Evolutionary conservation across 148 eudicot genomes (phyloP).

Genomic region (Heliamphora exappendiculata): DNA sequence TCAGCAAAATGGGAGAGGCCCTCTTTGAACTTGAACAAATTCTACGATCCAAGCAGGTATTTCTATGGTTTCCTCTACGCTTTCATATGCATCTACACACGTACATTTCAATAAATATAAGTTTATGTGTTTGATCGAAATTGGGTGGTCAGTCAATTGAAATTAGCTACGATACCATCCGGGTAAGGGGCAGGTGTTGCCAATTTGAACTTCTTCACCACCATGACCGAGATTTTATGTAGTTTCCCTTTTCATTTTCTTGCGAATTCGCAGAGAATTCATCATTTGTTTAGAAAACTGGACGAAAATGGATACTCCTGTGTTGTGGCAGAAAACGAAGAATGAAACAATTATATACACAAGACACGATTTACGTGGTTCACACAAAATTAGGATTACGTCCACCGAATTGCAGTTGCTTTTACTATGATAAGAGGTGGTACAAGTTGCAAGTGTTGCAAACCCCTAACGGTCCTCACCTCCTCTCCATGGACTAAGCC

Average conservation of each 20-base stretch:
- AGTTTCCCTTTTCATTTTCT: not conserved
- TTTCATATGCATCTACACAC: not conserved
- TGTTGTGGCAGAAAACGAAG: no score
- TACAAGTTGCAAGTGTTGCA: no score
- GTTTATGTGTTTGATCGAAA: not conserved
- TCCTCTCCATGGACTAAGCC: no score
- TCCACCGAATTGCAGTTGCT: no score
- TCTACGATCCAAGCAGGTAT: conserved; percentile 21
- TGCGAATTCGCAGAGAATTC: not conserved
- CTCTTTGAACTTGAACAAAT: conserved; percentile 16
- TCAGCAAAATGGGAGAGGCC: conserved; percentile 17
- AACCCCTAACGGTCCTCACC: no score
- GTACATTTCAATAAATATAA: not conserved
- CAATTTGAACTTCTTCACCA: not conserved
- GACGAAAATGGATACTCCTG: not conserved
- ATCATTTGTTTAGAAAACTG: not conserved
- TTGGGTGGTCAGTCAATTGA: not conserved
- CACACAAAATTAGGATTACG: no score
- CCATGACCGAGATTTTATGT: not conserved
- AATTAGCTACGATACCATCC: not conserved
- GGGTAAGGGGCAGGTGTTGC: not conserved
- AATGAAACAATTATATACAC: no score
- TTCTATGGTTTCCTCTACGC: not conserved
- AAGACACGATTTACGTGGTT: no score
- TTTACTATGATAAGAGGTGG: no score